Conservation (phyloP, 305 asterid genomes). For the Rubia tinctorum region DNA sequence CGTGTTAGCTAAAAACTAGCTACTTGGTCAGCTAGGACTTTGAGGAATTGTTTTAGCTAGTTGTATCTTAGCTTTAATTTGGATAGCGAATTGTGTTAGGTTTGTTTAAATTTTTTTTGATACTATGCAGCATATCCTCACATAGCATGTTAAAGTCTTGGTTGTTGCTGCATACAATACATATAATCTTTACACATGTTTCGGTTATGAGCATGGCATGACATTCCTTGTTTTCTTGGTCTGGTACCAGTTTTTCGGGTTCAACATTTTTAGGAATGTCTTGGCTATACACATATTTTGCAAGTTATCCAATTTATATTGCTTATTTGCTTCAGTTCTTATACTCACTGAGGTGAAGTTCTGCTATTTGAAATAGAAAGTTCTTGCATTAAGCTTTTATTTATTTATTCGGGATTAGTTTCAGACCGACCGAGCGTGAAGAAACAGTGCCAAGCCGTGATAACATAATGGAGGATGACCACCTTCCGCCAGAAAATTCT, state of each 20-base stretch:
- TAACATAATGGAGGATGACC: slow-evolving; percentile 7
- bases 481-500: slow-evolving; percentile 2
- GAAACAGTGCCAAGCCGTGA: background rate
- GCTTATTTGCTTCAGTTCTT: background rate
- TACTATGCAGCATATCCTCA: background rate
- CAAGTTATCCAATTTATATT: background rate
- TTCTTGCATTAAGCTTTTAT: background rate
- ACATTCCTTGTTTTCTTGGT: background rate
- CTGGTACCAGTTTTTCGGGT: background rate
- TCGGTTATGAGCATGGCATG: background rate
- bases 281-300: background rate
- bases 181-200: no score
- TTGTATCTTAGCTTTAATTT: background rate
- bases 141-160: background rate
- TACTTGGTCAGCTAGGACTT: background rate
- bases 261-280: background rate
- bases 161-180: background rate
- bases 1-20: background rate
- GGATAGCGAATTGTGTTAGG: background rate
- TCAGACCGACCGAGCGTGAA: background rate
- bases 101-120: no score
- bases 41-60: background rate
- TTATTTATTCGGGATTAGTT: background rate
- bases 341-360: no score
- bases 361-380: background rate